Percentiles rank a stretch among this genome's conserved stretches.
Conservation (phyloP, 176 grass and related monocot genomes). For the Olyra latifolia region DNA sequence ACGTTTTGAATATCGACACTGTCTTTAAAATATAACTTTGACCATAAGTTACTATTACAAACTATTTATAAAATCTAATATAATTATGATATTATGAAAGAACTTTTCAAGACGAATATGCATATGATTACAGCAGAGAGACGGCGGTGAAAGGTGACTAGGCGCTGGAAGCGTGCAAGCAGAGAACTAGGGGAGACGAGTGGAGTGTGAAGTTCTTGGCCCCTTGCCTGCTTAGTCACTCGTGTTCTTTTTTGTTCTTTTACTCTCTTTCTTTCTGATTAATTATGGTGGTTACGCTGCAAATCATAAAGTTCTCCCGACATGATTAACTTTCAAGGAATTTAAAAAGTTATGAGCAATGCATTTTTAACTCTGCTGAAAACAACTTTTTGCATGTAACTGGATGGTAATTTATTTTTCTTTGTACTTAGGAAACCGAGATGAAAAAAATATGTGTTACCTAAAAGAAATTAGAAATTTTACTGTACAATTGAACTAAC, state of each 20-base stretch:
- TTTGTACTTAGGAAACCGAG: too few species aligned
- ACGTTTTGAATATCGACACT: too few species aligned
- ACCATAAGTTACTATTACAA: too few species aligned
- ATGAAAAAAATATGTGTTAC: too few species aligned
- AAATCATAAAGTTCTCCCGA: neutral
- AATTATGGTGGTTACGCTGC: conserved; percentile 18
- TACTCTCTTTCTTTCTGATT: conserved; percentile 1
- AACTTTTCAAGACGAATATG: too few species aligned
- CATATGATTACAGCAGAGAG: too few species aligned
- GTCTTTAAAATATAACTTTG: too few species aligned
- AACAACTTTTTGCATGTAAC: neutral
- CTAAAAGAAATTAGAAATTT: too few species aligned
- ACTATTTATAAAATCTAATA: too few species aligned
- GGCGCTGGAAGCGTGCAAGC: too few species aligned
- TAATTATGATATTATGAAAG: too few species aligned
- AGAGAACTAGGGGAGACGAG: neutral
- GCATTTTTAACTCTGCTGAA: conserved; percentile 7
- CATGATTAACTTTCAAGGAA: conserved; percentile 32
- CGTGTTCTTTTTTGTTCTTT: neutral
- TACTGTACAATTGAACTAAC: neutral
- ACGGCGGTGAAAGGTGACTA: too few species aligned
- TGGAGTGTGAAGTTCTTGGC: neutral
- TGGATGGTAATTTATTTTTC: neutral
- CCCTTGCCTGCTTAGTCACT: neutral
- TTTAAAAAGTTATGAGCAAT: conserved; percentile 31